A percentile compares a stretch with the other conserved stretches of the same genome.
Evolutionary conservation across 768 basidiomycete genomes (phyloP).

Genomic region (Cyathus striatus): DNA sequence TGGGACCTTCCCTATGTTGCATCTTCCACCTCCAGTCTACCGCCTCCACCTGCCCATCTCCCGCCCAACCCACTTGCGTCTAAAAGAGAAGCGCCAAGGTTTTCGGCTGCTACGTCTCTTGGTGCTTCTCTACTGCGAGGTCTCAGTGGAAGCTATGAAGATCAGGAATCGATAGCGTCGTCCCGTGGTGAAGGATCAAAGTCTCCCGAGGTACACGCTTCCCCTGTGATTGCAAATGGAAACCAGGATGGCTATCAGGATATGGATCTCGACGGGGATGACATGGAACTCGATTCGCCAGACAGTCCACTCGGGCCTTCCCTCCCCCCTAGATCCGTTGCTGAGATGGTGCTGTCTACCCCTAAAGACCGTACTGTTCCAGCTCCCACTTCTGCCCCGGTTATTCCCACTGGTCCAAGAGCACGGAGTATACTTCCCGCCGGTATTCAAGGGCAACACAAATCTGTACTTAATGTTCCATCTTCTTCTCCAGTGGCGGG

Average conservation of each 20-base stretch:
- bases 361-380: slow-evolving; percentile 3
- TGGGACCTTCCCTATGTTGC: neutral
- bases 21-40: neutral
- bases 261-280: slow-evolving; percentile 5
- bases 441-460: neutral
- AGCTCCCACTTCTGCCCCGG: neutral
- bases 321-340: neutral
- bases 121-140: slow-evolving; percentile 10
- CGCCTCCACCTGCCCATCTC: neutral
- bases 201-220: slow-evolving; percentile 1
- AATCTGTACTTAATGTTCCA: neutral
- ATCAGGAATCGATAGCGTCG: slow-evolving; percentile 17
- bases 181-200: slow-evolving; percentile 5
- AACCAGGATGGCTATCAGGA: neutral
- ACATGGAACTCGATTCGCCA: slow-evolving; percentile 24
- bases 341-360: neutral
- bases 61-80: too few relatives aligned
- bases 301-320: neutral
- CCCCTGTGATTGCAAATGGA: too few relatives aligned
- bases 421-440: neutral
- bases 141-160: slow-evolving; percentile 9
- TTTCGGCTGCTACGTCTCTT: neutral
- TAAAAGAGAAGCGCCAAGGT: too few relatives aligned
- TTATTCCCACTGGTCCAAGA: slow-evolving; percentile 3
- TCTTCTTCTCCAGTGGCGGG: slow-evolving; percentile 1